phyloP scores from a whole-genome alignment of 345 rosid genomes.

The Bretschneidera sinensis region DNA sequence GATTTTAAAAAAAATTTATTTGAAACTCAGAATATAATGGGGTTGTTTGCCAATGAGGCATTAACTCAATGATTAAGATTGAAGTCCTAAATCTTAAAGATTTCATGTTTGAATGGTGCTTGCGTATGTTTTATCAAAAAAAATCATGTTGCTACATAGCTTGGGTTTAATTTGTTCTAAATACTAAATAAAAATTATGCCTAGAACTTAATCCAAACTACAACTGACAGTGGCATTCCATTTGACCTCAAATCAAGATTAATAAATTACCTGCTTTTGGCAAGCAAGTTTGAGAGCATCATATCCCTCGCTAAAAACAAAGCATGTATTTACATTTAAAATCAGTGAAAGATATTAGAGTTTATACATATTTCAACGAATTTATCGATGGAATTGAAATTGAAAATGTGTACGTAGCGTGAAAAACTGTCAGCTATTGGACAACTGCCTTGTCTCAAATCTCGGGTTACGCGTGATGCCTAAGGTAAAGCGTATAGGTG shows the following conservation, averaged over 20 bases:
- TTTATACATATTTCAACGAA: no score
- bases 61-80: no score
- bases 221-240: not conserved
- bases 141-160: not conserved
- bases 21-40: slow-evolving; percentile 3
- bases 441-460: no score
- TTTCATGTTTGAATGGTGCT: no score
- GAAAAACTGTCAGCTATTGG: no score
- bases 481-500: no score
- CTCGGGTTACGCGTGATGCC: no score
- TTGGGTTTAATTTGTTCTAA: not conserved
- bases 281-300: slow-evolving; percentile 58
- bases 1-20: slow-evolving; percentile 8
- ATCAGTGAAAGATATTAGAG: no score
- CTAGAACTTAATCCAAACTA: not conserved
- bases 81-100: no score
- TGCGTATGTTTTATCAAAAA: slow-evolving; percentile 4
- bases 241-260: not conserved
- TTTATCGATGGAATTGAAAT: no score
- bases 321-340: slow-evolving; percentile 93
- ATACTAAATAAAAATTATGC: not conserved
- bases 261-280: slow-evolving; percentile 49
- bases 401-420: no score
- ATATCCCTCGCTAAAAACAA: slow-evolving; percentile 71
- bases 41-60: no score